phyloP scores from a whole-genome alignment of 768 basidiomycete species.

The Neoboletus magnificus region DNA sequence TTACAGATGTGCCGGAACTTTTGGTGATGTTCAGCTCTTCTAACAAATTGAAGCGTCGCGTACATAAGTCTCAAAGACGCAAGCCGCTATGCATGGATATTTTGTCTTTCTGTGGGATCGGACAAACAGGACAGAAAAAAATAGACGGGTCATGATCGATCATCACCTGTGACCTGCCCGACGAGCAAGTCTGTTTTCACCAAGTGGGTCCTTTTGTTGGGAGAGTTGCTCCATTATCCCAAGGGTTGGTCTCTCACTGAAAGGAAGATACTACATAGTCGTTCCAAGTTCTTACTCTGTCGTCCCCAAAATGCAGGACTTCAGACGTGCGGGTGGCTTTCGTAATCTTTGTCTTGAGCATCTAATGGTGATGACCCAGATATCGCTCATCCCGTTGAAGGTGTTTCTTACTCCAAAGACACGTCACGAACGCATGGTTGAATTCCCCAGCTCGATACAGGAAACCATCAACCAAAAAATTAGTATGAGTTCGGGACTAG shows the following conservation, averaged over 20 bases:
- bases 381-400: not conserved
- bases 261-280: no score
- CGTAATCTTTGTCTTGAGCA: not conserved
- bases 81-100: no score
- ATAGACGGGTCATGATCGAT: not conserved
- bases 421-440: not conserved
- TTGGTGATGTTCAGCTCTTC: no score
- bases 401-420: not conserved
- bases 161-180: no score
- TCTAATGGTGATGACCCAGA: not conserved
- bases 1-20: no score
- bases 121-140: not conserved
- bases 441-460: not conserved
- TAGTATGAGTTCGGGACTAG: not conserved
- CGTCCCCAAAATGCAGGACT: not conserved
- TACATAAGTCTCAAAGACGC: no score
- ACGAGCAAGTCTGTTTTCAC: no score
- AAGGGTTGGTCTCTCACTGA: no score
- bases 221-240: no score
- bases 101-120: no score
- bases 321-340: not conserved
- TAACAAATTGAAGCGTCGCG: no score
- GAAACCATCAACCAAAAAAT: not conserved
- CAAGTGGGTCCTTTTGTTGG: no score
- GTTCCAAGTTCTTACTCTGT: not conserved